These are phyloP conservation scores for Sungouiella thailandica DNA, from an alignment of 805 yeast species.

Conservation along the genomic window DNA sequence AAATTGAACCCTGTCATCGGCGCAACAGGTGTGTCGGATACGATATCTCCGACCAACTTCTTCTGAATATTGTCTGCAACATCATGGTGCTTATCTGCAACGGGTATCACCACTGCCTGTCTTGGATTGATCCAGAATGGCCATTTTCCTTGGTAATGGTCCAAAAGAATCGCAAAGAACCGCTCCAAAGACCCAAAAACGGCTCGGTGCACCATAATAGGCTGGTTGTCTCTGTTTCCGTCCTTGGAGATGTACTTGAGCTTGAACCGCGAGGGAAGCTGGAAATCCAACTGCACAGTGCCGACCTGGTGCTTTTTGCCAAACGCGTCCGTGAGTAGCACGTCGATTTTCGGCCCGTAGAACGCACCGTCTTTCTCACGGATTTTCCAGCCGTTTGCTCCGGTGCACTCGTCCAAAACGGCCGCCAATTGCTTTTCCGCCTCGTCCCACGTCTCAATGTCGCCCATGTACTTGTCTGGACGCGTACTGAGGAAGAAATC, in stretches of 20 bases:
- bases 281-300: conserved; percentile 92
- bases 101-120: conserved; percentile 82
- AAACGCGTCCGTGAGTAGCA: conserved; percentile 72
- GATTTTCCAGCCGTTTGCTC: conserved; percentile 58
- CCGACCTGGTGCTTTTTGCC: conserved; percentile 90
- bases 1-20: conserved; percentile 58
- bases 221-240: conserved; percentile 51
- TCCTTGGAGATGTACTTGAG: conserved; percentile 56
- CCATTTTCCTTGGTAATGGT: conserved; percentile 90
- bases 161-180: conserved; percentile 84
- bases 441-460: conserved; percentile 66
- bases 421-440: conserved; percentile 68
- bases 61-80: conserved; percentile 48
- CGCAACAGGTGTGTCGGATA: conserved; percentile 36
- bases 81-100: conserved; percentile 55
- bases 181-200: conserved; percentile 93
- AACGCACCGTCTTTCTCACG: conserved; percentile 96
- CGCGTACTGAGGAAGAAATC: conserved; percentile 74
- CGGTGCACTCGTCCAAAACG: conserved; percentile 47
- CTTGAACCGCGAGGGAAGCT: conserved; percentile 80
- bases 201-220: conserved; percentile 96
- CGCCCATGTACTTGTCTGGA: conserved; percentile 80
- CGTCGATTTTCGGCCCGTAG: conserved; percentile 95
- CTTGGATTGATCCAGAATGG: conserved; percentile 96
- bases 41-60: conserved; percentile 42